These are phyloP conservation scores for Coemansia sp. DNA, from an alignment of 192 early-diverging fungal genomes.

Conservation along the genomic window DNA sequence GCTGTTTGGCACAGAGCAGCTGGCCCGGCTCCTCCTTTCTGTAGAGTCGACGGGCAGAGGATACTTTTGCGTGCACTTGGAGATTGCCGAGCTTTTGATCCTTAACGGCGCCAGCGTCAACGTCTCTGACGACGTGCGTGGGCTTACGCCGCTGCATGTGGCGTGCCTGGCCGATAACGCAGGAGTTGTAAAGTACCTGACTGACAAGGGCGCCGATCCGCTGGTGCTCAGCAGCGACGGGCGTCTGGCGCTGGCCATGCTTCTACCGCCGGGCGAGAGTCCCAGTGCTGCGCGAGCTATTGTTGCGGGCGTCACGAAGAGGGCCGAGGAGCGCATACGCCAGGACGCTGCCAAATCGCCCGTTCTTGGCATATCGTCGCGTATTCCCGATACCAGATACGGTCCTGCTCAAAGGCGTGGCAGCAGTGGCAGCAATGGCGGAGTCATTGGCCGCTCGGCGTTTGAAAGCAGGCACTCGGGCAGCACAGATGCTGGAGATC, in stretches of 20 bases:
- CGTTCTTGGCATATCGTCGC: background rate
- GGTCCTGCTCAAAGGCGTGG: background rate
- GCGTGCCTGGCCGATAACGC: constrained; percentile 18
- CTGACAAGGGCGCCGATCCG: constrained; percentile 42
- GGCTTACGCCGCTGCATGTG: constrained; percentile 26
- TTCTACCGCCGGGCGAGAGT: background rate
- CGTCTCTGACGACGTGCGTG: constrained; percentile 7
- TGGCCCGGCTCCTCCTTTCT: background rate
- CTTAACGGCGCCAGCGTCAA: constrained; percentile 38
- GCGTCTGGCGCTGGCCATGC: constrained; percentile 2
- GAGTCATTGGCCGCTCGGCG: background rate
- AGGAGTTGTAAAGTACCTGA: constrained; percentile 13
- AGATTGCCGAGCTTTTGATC: constrained; percentile 42
- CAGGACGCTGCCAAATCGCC: constrained; percentile 6
- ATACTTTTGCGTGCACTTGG: constrained; percentile 15
- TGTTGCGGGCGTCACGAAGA: constrained; percentile 13
- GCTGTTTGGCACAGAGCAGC: constrained; percentile 18
- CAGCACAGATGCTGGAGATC: background rate
- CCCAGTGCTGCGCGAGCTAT: constrained; percentile 1
- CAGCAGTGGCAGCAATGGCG: constrained; percentile 10
- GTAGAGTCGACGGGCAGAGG: background rate
- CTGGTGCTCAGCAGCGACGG: constrained; percentile 4
- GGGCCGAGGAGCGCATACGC: constrained; percentile 20
- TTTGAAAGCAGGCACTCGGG: background rate
- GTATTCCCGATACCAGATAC: background rate